phyloP scores from a whole-genome alignment of 1,284 basidiomycete species.

The Porogramme epimiltina region DNA sequence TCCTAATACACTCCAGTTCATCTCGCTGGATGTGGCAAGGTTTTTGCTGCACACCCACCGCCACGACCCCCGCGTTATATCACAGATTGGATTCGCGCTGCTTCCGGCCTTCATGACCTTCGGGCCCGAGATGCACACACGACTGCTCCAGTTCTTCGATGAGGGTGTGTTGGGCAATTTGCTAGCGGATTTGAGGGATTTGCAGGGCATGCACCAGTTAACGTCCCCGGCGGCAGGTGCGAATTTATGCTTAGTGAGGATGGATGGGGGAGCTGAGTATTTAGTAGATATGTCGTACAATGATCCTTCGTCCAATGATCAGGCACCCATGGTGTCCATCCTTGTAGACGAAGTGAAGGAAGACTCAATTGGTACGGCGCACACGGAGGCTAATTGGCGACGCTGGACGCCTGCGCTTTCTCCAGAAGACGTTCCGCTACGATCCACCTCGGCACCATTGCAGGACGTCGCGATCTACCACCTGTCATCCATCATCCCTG shows the following conservation, averaged over 20 bases:
- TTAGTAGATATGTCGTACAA: slow-evolving; percentile 22
- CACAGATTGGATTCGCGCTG: slow-evolving; percentile 61
- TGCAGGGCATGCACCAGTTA: slow-evolving; percentile 36
- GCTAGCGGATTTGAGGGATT: slow-evolving; percentile 45
- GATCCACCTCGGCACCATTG: slow-evolving; percentile 57
- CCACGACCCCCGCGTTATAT: slow-evolving; percentile 51
- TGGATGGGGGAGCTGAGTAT: slow-evolving; percentile 7
- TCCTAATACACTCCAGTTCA: slow-evolving; percentile 64
- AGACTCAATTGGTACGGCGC: slow-evolving; percentile 18
- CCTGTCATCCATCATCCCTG: slow-evolving; percentile 58
- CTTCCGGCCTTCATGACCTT: slow-evolving; percentile 73
- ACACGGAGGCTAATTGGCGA: slow-evolving; percentile 29
- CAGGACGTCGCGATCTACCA: slow-evolving; percentile 60
- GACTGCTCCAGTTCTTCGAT: slow-evolving; percentile 66
- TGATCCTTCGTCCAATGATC: slow-evolving; percentile 15
- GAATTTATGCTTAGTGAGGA: slow-evolving; percentile 5
- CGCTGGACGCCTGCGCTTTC: slow-evolving; percentile 31
- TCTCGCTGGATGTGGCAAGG: slow-evolving; percentile 64
- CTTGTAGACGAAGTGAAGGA: slow-evolving; percentile 56
- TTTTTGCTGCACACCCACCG: slow-evolving; percentile 56
- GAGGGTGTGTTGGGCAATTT: slow-evolving; percentile 53
- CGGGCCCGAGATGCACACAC: slow-evolving; percentile 53
- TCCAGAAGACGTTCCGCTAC: slow-evolving; percentile 31
- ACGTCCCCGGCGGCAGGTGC: slow-evolving; percentile 21
- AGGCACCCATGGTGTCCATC: slow-evolving; percentile 55